Evolutionary conservation across 192 early-diverging fungal species (phyloP), one percentile per base, ranked within the genome.

Genomic region (Mortierella alpina): DNA sequence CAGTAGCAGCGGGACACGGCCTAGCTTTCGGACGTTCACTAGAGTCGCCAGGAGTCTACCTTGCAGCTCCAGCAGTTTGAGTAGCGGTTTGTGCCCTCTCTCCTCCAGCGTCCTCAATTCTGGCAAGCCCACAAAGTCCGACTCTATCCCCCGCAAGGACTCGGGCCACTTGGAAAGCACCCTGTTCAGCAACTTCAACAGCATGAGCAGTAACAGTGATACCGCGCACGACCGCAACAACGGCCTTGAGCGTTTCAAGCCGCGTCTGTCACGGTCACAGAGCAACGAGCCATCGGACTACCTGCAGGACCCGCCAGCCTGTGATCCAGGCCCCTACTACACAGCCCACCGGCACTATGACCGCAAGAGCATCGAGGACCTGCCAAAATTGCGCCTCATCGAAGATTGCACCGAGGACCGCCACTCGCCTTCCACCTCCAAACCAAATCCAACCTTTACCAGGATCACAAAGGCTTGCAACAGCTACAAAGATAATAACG

Each of bases 361-460:
- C 42, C 70, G 70, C 15, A 53, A 63, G 23, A 45, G 47, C 13
- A n/a, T 63, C 46, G 44, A 72, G 10, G 51, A 63, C 49, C 40
- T 51, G 14, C 13, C 62, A 5, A 17, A 23, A n/a, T 41, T 61
- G 49, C 23, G 47, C 17, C 59, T 42, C 17, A 49, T 53, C 57
- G 57, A 51, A 15, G 20, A n/a, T 42, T 20, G 58, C 15, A 18
- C 41, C 63, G 50, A 53, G 52, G 57, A 67, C 18, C 65, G 14
- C 11, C 41, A 12, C n/a, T 18, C 44, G 17, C 57, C 53, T 42
- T 15, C 66, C 14, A 6, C 42, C 23, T 57, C 42, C 52, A 47
- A 23, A 42, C 61, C 62, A 47, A 39, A 22, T 41, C 70, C 62
- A 39, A 72, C 70, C 31, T 72, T 72, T 31, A 72, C 70, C 23